These are phyloP conservation scores for Auxenochlorella pyrenoidosa DNA, from an alignment of 139 green algal species.

Conservation along the genomic window DNA sequence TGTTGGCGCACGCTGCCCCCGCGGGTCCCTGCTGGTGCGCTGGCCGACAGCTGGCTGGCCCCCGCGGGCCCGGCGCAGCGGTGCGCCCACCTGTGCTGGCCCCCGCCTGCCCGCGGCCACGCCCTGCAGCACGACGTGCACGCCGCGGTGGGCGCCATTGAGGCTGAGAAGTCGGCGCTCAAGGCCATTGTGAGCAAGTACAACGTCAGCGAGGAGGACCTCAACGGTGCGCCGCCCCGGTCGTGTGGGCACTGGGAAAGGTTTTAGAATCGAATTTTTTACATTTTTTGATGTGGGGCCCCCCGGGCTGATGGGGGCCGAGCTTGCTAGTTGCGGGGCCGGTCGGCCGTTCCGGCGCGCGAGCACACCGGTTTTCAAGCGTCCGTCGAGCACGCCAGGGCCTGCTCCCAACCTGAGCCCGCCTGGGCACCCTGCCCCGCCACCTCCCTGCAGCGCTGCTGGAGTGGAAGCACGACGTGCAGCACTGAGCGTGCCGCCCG, in stretches of 20 bases:
- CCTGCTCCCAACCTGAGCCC: background rate
- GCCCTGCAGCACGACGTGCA: constrained; percentile 34
- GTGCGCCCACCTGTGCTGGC: no score
- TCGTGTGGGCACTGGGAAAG: no score
- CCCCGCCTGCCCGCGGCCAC: background rate
- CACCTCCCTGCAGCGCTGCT: constrained; percentile 38
- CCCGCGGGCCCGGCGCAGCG: no score
- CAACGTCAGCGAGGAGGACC: constrained; percentile 45
- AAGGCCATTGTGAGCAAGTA: constrained; percentile 46
- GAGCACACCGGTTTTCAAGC: no score
- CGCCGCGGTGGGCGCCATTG: constrained; percentile 10
- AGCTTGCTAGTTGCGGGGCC: no score
- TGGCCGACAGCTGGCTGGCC: no score
- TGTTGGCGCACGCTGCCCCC: background rate
- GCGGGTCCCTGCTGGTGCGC: background rate
- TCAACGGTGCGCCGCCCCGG: constrained; percentile 11
- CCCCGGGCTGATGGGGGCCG: no score
- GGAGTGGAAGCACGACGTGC: constrained; percentile 46
- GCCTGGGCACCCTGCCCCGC: background rate
- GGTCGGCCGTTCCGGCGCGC: no score
- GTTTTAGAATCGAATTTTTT: no score
- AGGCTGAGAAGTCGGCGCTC: constrained; percentile 22
- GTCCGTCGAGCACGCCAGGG: background rate
- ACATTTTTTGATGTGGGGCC: no score
- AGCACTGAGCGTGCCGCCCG: constrained; percentile 13